Conservation (phyloP, 192 early-diverging fungal species). For the Backusella liffmaniae region DNA sequence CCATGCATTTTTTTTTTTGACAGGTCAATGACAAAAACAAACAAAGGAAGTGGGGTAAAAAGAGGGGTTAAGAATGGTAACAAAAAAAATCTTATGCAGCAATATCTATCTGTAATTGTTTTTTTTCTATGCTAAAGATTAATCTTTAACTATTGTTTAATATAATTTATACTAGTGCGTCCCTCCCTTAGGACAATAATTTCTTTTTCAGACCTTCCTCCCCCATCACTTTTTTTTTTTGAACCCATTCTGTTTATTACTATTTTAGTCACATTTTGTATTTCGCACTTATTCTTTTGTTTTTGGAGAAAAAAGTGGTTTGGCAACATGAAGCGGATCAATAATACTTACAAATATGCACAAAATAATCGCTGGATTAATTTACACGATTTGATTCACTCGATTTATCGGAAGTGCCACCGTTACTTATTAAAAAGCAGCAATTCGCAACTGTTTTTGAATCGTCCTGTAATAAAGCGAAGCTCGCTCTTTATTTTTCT, state of each 20-base stretch:
- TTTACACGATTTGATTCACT: not conserved
- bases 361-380: not conserved
- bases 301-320: not conserved
- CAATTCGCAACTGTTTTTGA: not conserved
- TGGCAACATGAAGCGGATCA: not conserved
- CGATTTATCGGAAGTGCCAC: conserved; percentile 1
- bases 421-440: not conserved
- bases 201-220: not conserved
- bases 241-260: not conserved
- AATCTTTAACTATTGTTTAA: not conserved
- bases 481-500: not conserved
- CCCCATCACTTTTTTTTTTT: not conserved
- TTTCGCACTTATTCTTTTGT: not conserved
- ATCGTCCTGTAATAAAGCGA: not conserved
- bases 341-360: not conserved
- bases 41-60: not conserved
- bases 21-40: not conserved
- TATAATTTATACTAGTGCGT: not conserved
- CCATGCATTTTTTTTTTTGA: not conserved
- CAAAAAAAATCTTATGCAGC: not conserved
- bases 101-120: not conserved
- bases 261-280: not conserved
- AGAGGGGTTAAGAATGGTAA: not conserved
- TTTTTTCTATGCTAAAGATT: not conserved
- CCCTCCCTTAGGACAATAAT: not conserved